These are phyloP conservation scores for Annulohypoxylon bovei DNA, from an alignment of 495 filamentous ascomycete species.

Conservation along the genomic window DNA sequence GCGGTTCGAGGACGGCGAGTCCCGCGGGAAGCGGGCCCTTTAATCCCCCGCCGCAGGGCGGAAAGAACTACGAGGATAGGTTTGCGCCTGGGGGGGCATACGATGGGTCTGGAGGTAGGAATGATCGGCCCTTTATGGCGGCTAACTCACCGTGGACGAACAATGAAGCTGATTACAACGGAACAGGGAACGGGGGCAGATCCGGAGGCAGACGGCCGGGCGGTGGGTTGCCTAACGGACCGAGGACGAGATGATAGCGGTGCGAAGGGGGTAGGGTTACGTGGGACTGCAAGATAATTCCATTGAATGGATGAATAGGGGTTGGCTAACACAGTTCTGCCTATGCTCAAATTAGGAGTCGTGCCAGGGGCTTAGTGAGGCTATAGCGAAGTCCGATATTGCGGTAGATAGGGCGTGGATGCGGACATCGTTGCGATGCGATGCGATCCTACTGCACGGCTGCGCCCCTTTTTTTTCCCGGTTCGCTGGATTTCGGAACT, in stretches of 20 bases:
- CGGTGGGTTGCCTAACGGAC: conserved; percentile 55
- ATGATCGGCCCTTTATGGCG: conserved; percentile 57
- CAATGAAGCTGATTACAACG: conserved; percentile 52
- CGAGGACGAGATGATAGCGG: conserved; percentile 51
- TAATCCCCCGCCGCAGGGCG: conserved; percentile 53
- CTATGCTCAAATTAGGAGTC: conserved; percentile 7
- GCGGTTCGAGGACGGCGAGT: conserved; percentile 57
- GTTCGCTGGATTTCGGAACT: neutral
- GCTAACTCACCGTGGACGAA: conserved; percentile 60
- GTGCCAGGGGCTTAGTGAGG: conserved; percentile 17
- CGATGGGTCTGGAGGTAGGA: conserved; percentile 45
- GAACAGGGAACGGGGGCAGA: conserved; percentile 50
- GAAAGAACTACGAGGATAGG: conserved; percentile 55
- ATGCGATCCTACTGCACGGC: neutral
- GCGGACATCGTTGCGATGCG: conserved; percentile 8
- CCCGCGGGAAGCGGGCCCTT: conserved; percentile 50
- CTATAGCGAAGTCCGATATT: conserved; percentile 18
- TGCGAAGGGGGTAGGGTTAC: neutral
- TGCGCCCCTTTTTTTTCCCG: conserved; percentile 20
- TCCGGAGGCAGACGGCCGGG: conserved; percentile 47
- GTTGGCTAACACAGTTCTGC: conserved; percentile 6
- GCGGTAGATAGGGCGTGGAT: neutral
- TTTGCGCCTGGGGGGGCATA: conserved; percentile 54
- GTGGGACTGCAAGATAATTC: neutral
- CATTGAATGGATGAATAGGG: neutral